Conservation (phyloP, 495 filamentous ascomycete species). For the Xylaria intraflava region DNA sequence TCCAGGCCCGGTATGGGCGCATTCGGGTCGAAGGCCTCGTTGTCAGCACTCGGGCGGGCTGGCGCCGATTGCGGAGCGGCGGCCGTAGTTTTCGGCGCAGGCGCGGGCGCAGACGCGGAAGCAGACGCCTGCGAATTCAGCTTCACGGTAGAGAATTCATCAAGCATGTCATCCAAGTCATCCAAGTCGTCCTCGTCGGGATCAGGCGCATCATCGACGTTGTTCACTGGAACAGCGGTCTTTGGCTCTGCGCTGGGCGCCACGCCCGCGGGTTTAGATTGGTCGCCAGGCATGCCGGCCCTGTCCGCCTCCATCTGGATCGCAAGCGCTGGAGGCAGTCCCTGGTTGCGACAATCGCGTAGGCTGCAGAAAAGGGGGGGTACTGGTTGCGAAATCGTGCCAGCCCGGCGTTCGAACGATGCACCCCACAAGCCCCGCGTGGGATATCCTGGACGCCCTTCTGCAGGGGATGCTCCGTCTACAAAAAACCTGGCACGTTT, state of each 20-base stretch:
- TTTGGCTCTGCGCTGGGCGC: conserved; percentile 13
- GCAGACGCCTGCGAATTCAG: conserved; percentile 44
- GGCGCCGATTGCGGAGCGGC: conserved; percentile 12
- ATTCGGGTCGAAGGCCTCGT: conserved; percentile 1
- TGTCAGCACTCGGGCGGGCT: conserved; percentile 1
- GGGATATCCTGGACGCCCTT: background rate
- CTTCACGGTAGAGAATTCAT: conserved; percentile 67
- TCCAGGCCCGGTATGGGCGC: conserved; percentile 18
- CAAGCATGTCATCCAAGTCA: conserved; percentile 89
- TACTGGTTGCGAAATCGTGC: background rate
- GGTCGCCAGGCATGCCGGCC: conserved; percentile 8
- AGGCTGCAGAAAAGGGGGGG: background rate
- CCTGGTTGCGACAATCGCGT: background rate
- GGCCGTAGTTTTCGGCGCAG: conserved; percentile 35
- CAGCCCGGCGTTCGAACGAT: background rate
- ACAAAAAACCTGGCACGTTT: background rate
- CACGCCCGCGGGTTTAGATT: conserved; percentile 7
- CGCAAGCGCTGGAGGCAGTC: background rate
- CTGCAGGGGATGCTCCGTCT: background rate
- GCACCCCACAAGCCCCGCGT: conserved; percentile 11
- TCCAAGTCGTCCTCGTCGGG: conserved; percentile 84
- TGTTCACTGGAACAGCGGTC: conserved; percentile 13
- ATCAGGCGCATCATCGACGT: conserved; percentile 53
- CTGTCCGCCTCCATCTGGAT: conserved; percentile 5
- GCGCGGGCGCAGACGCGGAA: too few species aligned